Conservation (phyloP, 176 grass and related monocot genomes). For the Pontederia crassipes region DNA sequence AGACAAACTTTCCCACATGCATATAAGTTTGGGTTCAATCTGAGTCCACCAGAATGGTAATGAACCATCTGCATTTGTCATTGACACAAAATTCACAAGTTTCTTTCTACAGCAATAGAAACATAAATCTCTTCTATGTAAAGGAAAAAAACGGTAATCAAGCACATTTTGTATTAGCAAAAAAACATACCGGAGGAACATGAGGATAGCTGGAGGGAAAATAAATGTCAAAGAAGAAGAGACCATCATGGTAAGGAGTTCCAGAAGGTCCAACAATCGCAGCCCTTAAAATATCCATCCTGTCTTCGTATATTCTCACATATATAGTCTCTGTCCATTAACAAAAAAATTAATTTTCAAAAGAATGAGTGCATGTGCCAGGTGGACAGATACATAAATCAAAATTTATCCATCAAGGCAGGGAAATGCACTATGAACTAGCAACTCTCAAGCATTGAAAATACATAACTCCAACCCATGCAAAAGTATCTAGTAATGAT, state of each 20-base stretch:
- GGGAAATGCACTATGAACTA: neutral
- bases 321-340: slow-evolving; percentile 57
- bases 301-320: slow-evolving; percentile 76
- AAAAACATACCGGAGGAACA: slow-evolving; percentile 46
- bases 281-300: slow-evolving; percentile 80
- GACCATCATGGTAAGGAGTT: slow-evolving; percentile 75
- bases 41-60: slow-evolving; percentile 66
- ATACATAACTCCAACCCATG: too few relatives aligned
- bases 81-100: neutral
- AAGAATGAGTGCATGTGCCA: slow-evolving; percentile 5
- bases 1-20: slow-evolving; percentile 63
- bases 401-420: neutral
- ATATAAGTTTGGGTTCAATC: slow-evolving; percentile 84
- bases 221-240: slow-evolving; percentile 75
- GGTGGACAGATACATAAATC: neutral
- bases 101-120: slow-evolving; percentile 6
- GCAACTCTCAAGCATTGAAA: neutral
- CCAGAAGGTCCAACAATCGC: slow-evolving; percentile 66
- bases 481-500: too few relatives aligned
- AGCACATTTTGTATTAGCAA: slow-evolving; percentile 15
- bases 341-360: slow-evolving; percentile 25
- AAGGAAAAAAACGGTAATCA: slow-evolving; percentile 13
- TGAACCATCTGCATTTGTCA: slow-evolving; percentile 44
- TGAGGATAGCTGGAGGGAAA: slow-evolving; percentile 64
- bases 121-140: neutral